Base-by-base conservation (phyloP, 148 eudicot genomes). In the Rhododendron simsii region DNA sequence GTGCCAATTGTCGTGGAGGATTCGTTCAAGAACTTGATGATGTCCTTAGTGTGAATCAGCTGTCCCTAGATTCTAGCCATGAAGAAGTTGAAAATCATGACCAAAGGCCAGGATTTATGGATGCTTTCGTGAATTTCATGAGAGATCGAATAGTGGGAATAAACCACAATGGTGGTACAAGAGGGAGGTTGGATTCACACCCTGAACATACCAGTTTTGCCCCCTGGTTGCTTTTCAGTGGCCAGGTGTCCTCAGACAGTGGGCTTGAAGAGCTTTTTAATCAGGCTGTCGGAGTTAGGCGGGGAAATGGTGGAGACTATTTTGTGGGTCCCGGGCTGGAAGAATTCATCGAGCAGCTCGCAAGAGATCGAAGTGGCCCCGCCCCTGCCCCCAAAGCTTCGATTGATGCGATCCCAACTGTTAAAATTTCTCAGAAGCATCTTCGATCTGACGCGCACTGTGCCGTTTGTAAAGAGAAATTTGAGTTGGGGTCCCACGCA, bases 291-390 rank as follows among this genome's bases (percentile, higher is more conserved):
- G 93, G 93, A 41, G 88, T 87, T 45, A 90, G 92, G 78, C 87
- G 86, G 20, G 91, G 84, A 41, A 87, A 76, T 81, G 92, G 89
- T 2, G 93, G 91, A 4, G 90, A 92, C 84, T 92, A 87, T 82
- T 89, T 89, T 73, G 85, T 92, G 15, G 93, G 93, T 55, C 93
- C 93, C 1, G 93, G 92, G 53, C 88, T 90, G 2, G 92, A 91
- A 83, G 93, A 90, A 86, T 85, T 90, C 67, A 87, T 90, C 39
- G 91, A 89, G 73, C 88, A 90, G 39, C 84, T 90, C 3, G 78
- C 86, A 7, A 78, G 78, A 50, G 87, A 90, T 39, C 89, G 84
- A 44, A 84, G 82, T 16, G 91, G 82, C 45, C 80, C 91, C 50
- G 90, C 88, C 15, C 91, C 92, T 1, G 89, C 91, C 50, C 85